Percentiles rank a stretch among this genome's conserved stretches.
These are phyloP conservation scores for Candida ipomoeae DNA, from an alignment of 805 yeast species.

Conservation along the genomic window DNA sequence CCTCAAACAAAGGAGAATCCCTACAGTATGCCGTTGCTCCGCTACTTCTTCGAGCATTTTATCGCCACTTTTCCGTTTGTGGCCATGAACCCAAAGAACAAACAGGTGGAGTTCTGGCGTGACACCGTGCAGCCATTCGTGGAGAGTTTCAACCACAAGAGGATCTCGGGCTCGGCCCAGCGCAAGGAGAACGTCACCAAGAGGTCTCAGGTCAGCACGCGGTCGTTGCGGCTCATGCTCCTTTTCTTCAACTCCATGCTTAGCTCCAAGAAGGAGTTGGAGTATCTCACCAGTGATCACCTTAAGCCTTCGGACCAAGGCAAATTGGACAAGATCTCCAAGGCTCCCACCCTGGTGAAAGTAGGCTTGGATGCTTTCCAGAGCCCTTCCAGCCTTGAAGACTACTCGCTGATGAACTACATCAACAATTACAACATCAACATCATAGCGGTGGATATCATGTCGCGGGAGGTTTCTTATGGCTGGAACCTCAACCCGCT, in stretches of 20 bases:
- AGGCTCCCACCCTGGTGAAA: conserved; percentile 13
- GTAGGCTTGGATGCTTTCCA: conserved; percentile 15
- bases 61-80: conserved; percentile 75
- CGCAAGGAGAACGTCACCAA: conserved; percentile 63
- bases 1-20: conserved; percentile 3
- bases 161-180: conserved; percentile 69
- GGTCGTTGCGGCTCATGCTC: conserved; percentile 58
- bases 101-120: conserved; percentile 64
- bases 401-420: conserved; percentile 26
- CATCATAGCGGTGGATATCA: conserved; percentile 58
- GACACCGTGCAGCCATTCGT: conserved; percentile 74
- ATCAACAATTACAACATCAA: conserved; percentile 61
- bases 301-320: conserved; percentile 35
- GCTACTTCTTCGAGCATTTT: conserved; percentile 61
- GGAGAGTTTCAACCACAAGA: conserved; percentile 70
- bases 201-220: conserved; percentile 58
- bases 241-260: conserved; percentile 74
- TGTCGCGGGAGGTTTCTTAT: conserved; percentile 7
- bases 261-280: conserved; percentile 53
- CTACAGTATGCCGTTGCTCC: conserved; percentile 59
- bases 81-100: conserved; percentile 42
- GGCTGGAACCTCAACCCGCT: conserved; percentile 19
- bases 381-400: conserved; percentile 9
- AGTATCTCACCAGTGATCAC: conserved; percentile 37
- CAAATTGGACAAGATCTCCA: conserved; percentile 30